Evolutionary conservation across 768 basidiomycete genomes (phyloP), one percentile per base, ranked within the genome.

Genomic region (Hydnum rufescens): DNA sequence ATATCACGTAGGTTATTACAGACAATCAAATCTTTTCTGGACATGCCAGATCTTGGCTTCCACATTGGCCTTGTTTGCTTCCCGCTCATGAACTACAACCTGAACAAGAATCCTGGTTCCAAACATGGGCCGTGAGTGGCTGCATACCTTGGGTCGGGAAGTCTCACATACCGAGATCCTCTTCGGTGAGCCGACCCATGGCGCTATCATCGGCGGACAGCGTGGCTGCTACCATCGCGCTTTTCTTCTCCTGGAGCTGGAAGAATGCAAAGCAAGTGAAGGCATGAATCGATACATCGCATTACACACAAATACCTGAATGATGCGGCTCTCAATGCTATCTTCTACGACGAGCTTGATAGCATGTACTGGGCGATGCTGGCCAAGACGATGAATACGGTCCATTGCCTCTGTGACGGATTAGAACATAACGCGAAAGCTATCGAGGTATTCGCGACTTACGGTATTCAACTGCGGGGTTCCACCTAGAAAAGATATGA

Each of bases 271-370:
- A 22, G 13, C 36, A 47, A 44, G 19, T 4, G 53, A n/a, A 39
- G 39, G 6, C 19, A 42, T 39, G 8, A 31, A 32, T 29, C 4
- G 3, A 42, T 47, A 34, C 28, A 46, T 49, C 2, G 30, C n/a
- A 3, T 42, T 8, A 8, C 36, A 13, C 13, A 53, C 5, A 18
- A 68, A 49, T 48, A 81, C 77, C 66, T 93, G 87, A 18, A 99
- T 74, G 53, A 99, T 97, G 56, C 89, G 80, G 59, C 80, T 82
- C 64, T 99, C 95, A 56, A 99, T 97, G 55, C 85, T 87, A 63
- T 99, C 92, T 65, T 97, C 90, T 42, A 96, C 74, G 18, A 96
- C 83, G 5, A 97, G 71, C 60, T 97, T 93, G 64, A 88, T 87
- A 16, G 89, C 89, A 59, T 83, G 76, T 44, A 99, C 86, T 4